Base-by-base conservation (phyloP, 768 basidiomycete species). In the Rhizopogon sp. region DNA sequence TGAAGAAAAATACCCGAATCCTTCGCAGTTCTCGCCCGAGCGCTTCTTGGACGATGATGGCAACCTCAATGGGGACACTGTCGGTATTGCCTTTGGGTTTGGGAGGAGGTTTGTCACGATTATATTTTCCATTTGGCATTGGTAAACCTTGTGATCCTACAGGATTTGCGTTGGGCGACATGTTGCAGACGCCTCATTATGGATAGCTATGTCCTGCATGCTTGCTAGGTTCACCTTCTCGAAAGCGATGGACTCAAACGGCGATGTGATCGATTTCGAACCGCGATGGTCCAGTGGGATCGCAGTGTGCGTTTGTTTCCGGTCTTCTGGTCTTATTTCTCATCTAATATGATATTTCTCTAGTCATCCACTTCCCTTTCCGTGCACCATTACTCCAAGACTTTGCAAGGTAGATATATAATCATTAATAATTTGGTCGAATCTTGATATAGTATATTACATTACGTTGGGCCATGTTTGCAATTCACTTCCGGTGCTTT, bases 21-120 rank as follows among this genome's bases (percentile, higher is more conserved):
- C 73, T 0, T 63, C 57, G 45, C 60, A 49, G n/a, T 72, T 73
- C 58, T 56, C 58, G 25, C 72, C 73, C 5, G 64, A 67, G 31
- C 69, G 71, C 2, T 68, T 69, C 53, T 55, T 69, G 14, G 52
- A 60, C 17, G 33, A 35, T 16, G 44, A 59, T n/a, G 65, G 64
- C 6, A 54, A 64, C 13, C 58, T 55, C 45, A 69, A 50, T 56
- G 43, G 50, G 10, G 66, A 72, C 40, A 62, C 64, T 3, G 29
- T 58, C 14, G 37, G 28, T 14, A 56, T 56, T 9, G 54, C 43
- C 7, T 70, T 70, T 47, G 65, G 67, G 35, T 67, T 64, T 55
- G 63, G 63, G 17, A 60, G 65, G 56, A 67, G 69, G 61, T 62
- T 10, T 56, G 33, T 40, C 17, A 31, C n/a, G 17, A 29, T 31